A percentile compares a stretch with the other conserved stretches of the same genome.
These are phyloP conservation scores for Barbatosphaeria neglecta DNA, from an alignment of 495 filamentous ascomycete species.

Conservation along the genomic window DNA sequence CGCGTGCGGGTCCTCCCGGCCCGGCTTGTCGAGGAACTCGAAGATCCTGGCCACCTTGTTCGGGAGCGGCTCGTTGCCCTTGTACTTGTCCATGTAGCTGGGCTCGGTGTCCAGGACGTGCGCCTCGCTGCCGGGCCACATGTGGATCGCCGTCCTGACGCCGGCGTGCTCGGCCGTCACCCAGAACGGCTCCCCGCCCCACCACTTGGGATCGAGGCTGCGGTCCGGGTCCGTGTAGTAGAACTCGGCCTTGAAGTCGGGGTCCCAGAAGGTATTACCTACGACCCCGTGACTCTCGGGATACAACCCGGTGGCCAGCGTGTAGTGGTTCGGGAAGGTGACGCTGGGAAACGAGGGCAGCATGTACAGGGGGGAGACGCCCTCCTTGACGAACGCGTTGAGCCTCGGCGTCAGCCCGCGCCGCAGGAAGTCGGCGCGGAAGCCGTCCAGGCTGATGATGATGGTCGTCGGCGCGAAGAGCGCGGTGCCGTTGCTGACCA, in stretches of 20 bases:
- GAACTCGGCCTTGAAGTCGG: constrained; percentile 62
- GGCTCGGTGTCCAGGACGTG: constrained; percentile 57
- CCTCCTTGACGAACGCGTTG: constrained; percentile 64
- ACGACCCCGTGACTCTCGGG: constrained; percentile 91
- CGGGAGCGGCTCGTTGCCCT: constrained; percentile 58
- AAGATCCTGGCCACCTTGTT: constrained; percentile 70
- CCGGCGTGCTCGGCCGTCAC: constrained; percentile 73
- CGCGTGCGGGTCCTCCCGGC: constrained; percentile 36
- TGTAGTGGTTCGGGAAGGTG: constrained; percentile 97
- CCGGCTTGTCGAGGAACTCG: constrained; percentile 69
- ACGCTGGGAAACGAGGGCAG: constrained; percentile 87
- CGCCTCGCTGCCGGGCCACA: constrained; percentile 97
- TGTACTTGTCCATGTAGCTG: constrained; percentile 70
- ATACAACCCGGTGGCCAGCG: constrained; percentile 81
- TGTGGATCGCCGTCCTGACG: constrained; percentile 73
- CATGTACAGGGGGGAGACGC: constrained; percentile 86
- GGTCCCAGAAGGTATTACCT: constrained; percentile 91
- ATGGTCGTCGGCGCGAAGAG: constrained; percentile 85
- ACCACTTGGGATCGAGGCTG: constrained; percentile 80
- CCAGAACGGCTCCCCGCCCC: constrained; percentile 89
- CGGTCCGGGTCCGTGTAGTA: constrained; percentile 64
- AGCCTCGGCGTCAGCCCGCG: constrained; percentile 75
- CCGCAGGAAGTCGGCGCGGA: constrained; percentile 88
- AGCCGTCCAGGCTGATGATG: constrained; percentile 88
- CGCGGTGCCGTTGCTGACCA: constrained; percentile 72